Percentiles rank a stretch among this genome's conserved stretches.
These are phyloP conservation scores for Penicillium sp. DNA, from an alignment of 2,329 filamentous ascomycete species.

Conservation along the genomic window DNA sequence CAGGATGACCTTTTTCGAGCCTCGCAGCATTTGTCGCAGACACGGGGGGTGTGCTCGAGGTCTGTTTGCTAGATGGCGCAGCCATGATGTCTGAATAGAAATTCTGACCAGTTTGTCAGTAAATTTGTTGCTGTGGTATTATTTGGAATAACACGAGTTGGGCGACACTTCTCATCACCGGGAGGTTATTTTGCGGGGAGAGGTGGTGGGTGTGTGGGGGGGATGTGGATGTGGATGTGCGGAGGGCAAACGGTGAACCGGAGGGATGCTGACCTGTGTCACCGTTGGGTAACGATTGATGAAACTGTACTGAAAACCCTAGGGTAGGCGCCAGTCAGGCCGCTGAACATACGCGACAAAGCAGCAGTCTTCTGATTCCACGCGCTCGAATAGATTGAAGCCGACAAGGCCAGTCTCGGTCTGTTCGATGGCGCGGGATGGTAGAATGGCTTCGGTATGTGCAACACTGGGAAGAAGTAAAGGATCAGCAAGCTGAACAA, in stretches of 20 bases:
- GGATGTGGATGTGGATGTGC: background rate
- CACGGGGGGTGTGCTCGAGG: slow-evolving; percentile 45
- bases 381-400: slow-evolving; percentile 8
- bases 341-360: slow-evolving; percentile 18
- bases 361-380: slow-evolving; percentile 23
- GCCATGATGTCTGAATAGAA: slow-evolving; percentile 49
- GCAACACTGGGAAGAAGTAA: slow-evolving; percentile 11
- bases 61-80: slow-evolving; percentile 32
- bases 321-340: background rate
- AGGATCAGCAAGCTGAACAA: background rate
- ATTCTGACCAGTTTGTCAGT: slow-evolving; percentile 14
- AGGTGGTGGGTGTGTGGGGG: background rate
- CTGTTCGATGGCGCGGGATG: slow-evolving; percentile 9
- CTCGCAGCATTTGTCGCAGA: slow-evolving; percentile 66
- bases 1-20: slow-evolving; percentile 72
- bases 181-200: background rate
- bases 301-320: slow-evolving; percentile 11
- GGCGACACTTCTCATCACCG: background rate
- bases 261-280: slow-evolving; percentile 14
- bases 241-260: background rate
- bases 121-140: background rate
- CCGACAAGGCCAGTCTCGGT: slow-evolving; percentile 9
- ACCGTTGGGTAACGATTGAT: slow-evolving; percentile 2
- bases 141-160: background rate
- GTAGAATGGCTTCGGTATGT: slow-evolving; percentile 18